Evolutionary conservation across 2,329 filamentous ascomycete species (phyloP).

Genomic region (Cladosporium oxysporum): DNA sequence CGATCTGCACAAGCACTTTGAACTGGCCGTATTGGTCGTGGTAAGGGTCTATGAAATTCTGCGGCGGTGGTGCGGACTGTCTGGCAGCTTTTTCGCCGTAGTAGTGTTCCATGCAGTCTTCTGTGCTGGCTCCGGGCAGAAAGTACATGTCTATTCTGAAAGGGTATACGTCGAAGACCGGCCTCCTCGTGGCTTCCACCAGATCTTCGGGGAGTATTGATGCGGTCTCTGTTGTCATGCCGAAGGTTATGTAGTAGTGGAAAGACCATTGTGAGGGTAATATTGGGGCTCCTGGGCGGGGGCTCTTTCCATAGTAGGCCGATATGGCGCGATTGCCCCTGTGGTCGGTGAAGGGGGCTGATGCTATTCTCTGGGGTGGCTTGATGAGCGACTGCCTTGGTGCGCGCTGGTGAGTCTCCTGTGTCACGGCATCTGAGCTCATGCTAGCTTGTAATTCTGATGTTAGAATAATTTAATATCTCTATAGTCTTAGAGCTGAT

Average conservation of each 20-base stretch:
- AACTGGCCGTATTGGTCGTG: background rate
- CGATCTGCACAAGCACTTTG: background rate
- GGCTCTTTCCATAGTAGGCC: background rate
- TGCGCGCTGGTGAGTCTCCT: background rate
- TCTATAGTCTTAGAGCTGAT: too few species aligned
- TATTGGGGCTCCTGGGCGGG: background rate
- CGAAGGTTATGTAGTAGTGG: background rate
- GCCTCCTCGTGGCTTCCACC: background rate
- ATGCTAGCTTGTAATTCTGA: background rate
- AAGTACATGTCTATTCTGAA: background rate
- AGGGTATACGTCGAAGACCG: background rate
- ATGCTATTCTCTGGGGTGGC: background rate
- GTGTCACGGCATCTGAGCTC: background rate
- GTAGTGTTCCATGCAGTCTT: background rate
- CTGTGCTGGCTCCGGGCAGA: background rate
- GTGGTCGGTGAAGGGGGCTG: background rate
- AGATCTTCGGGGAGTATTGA: background rate
- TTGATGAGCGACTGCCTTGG: background rate
- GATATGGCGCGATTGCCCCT: background rate
- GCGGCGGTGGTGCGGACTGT: background rate
- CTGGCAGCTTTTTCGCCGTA: background rate
- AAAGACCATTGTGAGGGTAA: background rate
- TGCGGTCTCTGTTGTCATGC: background rate
- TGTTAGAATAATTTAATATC: too few species aligned
- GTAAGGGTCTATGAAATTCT: background rate